Conservation (phyloP, 495 filamentous ascomycete genomes). For the Penicillium canariense region DNA sequence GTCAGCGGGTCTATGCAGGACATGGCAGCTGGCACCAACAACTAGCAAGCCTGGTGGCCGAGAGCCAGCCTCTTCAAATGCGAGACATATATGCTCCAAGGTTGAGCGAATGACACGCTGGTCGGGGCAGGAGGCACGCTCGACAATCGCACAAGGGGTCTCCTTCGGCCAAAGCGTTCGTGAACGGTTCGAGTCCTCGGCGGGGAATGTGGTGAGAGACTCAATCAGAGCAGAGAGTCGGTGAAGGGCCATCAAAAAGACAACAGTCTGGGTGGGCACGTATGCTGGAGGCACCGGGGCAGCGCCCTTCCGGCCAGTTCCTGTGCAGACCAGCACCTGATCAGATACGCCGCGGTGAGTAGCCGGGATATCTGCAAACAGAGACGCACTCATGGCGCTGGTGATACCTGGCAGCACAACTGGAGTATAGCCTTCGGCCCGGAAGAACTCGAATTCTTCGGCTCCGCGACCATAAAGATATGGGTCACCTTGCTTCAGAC, state of each 20-base stretch:
- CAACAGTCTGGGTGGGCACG: constrained; percentile 72
- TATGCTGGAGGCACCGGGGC: constrained; percentile 77
- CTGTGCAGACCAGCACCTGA: constrained; percentile 90
- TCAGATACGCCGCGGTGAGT: constrained; percentile 90
- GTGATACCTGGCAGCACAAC: constrained; percentile 88
- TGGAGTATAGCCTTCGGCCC: constrained; percentile 62
- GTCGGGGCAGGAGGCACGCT: constrained; percentile 91
- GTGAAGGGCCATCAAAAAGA: constrained; percentile 97
- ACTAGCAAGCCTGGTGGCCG: constrained; percentile 88
- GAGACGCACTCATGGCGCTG: constrained; percentile 76
- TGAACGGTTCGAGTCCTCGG: constrained; percentile 20
- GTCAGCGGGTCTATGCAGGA: constrained; percentile 54
- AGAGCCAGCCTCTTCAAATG: constrained; percentile 86
- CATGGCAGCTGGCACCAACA: constrained; percentile 81
- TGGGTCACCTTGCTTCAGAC: constrained; percentile 94
- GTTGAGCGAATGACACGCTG: constrained; percentile 90
- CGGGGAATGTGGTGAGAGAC: constrained; percentile 50
- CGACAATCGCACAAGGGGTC: constrained; percentile 88
- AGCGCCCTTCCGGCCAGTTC: constrained; percentile 89
- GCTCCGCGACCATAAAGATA: constrained; percentile 94
- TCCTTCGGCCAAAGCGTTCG: constrained; percentile 46
- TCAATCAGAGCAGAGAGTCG: constrained; percentile 69
- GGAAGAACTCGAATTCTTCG: constrained; percentile 89
- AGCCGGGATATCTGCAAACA: constrained; percentile 83
- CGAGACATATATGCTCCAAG: constrained; percentile 70